Evolutionary conservation across 331 rosid genomes (phyloP).

Genomic region (Rosa hybrid): DNA sequence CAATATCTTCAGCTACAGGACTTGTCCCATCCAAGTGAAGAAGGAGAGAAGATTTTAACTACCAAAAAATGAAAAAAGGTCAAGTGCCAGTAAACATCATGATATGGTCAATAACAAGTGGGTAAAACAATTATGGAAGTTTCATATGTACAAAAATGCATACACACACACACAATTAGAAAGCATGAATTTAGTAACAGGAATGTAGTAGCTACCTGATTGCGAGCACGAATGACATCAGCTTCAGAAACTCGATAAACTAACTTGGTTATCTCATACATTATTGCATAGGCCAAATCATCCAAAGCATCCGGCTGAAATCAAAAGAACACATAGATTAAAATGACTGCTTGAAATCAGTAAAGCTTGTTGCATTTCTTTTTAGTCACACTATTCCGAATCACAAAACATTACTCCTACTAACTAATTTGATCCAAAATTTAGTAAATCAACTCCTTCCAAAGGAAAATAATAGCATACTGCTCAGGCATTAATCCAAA

Average conservation of each 20-base stretch:
- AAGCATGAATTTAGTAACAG: not conserved
- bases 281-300: constrained; percentile 82
- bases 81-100: constrained; percentile 5
- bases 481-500: not conserved
- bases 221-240: constrained; percentile 85
- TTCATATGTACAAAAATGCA: not conserved
- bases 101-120: not conserved
- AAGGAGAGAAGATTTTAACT: constrained; percentile 92
- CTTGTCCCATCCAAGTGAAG: constrained; percentile 94
- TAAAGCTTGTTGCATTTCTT: not conserved
- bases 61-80: constrained; percentile 21
- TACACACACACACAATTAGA: not conserved
- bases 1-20: constrained; percentile 92
- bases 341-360: not conserved
- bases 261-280: constrained; percentile 88
- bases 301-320: constrained; percentile 75
- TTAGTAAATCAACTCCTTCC: not conserved
- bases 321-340: not conserved
- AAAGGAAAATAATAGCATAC: not conserved
- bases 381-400: not conserved
- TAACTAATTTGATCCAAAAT: not conserved
- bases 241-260: constrained; percentile 81
- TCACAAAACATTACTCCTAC: not conserved
- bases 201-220: constrained; percentile 58
- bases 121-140: not conserved